phyloP scores from a whole-genome alignment of 257 asterid species.

The Plantago elongata region DNA sequence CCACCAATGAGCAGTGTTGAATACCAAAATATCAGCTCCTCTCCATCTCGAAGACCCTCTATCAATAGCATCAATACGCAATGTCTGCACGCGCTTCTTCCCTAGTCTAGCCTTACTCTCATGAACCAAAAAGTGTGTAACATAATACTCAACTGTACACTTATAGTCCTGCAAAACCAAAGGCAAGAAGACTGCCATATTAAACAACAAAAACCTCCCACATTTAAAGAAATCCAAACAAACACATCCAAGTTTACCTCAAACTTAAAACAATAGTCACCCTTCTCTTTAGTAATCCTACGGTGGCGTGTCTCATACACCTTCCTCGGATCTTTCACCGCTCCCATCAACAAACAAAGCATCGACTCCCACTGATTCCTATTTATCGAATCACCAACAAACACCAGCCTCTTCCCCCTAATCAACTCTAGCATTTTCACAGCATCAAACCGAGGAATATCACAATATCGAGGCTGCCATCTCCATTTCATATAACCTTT shows the following conservation, averaged over 20 bases:
- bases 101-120: slow-evolving; percentile 84
- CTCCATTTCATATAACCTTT: slow-evolving; percentile 84
- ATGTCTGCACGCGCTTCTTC: slow-evolving; percentile 55
- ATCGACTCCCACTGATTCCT: slow-evolving; percentile 95
- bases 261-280: slow-evolving; percentile 74
- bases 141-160: slow-evolving; percentile 81
- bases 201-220: slow-evolving; percentile 3
- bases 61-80: slow-evolving; percentile 75
- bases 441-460: slow-evolving; percentile 85
- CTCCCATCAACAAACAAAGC: slow-evolving; percentile 82
- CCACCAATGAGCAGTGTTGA: slow-evolving; percentile 99
- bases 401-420: slow-evolving; percentile 82
- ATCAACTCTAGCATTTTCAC: slow-evolving; percentile 73
- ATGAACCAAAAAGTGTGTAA: slow-evolving; percentile 71
- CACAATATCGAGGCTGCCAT: slow-evolving; percentile 86
- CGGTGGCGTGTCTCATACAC: slow-evolving; percentile 80
- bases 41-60: slow-evolving; percentile 88
- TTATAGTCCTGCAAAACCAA: slow-evolving; percentile 56
- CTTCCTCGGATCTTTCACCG: slow-evolving; percentile 63
- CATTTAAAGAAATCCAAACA: background rate
- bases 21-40: slow-evolving; percentile 79
- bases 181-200: background rate
- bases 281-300: slow-evolving; percentile 75
- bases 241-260: slow-evolving; percentile 43
- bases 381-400: slow-evolving; percentile 86